Evolutionary conservation across 73 alveolate genomes (phyloP), one percentile per base, ranked within the genome.

Genomic region (Loxodes magnus): DNA sequence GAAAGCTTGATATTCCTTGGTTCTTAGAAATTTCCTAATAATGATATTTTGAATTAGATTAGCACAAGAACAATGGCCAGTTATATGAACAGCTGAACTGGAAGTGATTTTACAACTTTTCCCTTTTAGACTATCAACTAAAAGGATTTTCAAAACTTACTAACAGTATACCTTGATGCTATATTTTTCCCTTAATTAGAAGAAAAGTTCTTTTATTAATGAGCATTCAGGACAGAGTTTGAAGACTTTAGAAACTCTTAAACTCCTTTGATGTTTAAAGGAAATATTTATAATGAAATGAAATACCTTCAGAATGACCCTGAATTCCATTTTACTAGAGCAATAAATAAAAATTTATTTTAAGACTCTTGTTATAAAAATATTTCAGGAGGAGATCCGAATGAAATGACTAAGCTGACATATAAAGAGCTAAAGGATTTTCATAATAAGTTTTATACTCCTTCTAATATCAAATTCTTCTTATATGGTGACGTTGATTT

Each of bases 31-130:
- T 85, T 50, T 56, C 96, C 96, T 3, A 88, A 80, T 4, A 56
- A 78, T 24, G 93, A 85, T 55, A 93, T 93, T 16, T 85, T 85
- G 66, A 29, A 71, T 61, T 62, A 76, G 23, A 85, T 85, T 93
- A 30, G 63, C 16, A 80, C 67, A 64, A 38, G 96, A 35, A 51
- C 84, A 31, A 51, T 85, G 19, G 74, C 74, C 41, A 74, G 93
- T 17, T 85, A 72, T 52, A 74, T 79, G 87, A 80, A 79, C 64
- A 87, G 91, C 2, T 85, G 92, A 87, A 85, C 96, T 52, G 96
- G 96, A 10, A 54, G 79, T 2, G 96, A 85, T 59, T 80, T 79
- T 51, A 80, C 92, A 3, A 69, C 77, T 71, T 85, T 67, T 57
- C 96, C 96, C 17, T 82, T 85, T 35, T 38, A 78, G 4, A 74